phyloP scores from a whole-genome alignment of 257 asterid genomes.

The Solanum pinnatisectum region DNA sequence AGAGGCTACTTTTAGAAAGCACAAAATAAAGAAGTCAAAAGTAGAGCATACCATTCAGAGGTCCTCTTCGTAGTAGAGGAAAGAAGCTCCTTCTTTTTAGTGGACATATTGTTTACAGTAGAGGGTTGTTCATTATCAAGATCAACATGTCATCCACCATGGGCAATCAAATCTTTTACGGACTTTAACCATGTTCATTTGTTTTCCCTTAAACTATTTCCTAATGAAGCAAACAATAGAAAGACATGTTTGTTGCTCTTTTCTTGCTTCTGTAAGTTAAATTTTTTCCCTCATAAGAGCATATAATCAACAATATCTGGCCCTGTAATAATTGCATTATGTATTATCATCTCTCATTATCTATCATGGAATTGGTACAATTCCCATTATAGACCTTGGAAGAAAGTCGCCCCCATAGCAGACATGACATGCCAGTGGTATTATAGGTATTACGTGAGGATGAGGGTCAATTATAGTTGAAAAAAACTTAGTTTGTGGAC shows the following conservation, averaged over 20 bases:
- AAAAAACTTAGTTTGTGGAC: neutral
- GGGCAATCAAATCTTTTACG: neutral
- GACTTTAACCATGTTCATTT: neutral
- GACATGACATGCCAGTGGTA: neutral
- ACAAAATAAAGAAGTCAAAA: neutral
- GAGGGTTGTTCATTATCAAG: neutral
- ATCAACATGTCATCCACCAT: constrained; percentile 18
- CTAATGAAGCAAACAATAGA: neutral
- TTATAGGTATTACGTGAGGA: neutral
- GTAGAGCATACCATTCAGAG: constrained; percentile 53
- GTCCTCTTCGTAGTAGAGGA: constrained; percentile 78
- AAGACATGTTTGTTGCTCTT: neutral
- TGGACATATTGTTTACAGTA: constrained; percentile 23
- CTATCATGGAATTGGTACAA: constrained; percentile 4
- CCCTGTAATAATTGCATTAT: neutral
- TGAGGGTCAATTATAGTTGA: neutral
- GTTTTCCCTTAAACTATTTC: neutral
- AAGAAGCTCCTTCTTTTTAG: constrained; percentile 53
- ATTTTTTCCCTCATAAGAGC: neutral
- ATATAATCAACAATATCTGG: neutral
- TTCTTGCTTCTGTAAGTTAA: neutral
- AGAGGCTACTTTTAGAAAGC: neutral
- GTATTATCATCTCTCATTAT: neutral
- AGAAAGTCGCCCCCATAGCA: neutral
- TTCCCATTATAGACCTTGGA: constrained; percentile 14